A percentile compares a stretch with the other conserved stretches of the same genome.
phyloP scores from a whole-genome alignment of 352 stramenopile genomes.

The Pythium folliculosum region DNA sequence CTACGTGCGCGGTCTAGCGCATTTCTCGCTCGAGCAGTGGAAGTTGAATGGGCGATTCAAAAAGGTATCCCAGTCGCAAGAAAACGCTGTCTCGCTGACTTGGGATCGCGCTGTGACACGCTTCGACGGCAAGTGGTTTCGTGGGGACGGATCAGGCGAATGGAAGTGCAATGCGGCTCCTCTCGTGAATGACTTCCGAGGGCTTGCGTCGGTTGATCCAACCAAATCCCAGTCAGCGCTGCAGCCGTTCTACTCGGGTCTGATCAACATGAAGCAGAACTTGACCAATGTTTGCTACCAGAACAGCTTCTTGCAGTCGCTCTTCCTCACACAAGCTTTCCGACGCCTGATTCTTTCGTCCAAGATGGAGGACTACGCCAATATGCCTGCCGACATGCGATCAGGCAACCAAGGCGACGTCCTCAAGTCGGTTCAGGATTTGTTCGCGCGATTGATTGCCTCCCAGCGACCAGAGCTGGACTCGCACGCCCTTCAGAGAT shows the following conservation, averaged over 20 bases:
- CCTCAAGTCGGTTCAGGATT: slow-evolving; percentile 60
- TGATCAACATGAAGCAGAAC: slow-evolving; percentile 91
- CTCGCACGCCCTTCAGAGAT: slow-evolving; percentile 71
- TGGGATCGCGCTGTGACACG: slow-evolving; percentile 56
- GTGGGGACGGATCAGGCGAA: slow-evolving; percentile 76
- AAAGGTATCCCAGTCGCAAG: slow-evolving; percentile 63
- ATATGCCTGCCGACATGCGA: slow-evolving; percentile 28
- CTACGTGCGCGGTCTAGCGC: slow-evolving; percentile 56
- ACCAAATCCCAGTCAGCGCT: slow-evolving; percentile 26
- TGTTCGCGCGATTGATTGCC: slow-evolving; percentile 73
- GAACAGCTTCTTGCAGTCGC: slow-evolving; percentile 87
- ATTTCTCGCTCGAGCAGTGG: slow-evolving; percentile 42
- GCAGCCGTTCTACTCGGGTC: slow-evolving; percentile 78
- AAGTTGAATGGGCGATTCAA: slow-evolving; percentile 75
- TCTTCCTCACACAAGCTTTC: slow-evolving; percentile 88
- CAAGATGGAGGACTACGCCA: slow-evolving; percentile 44
- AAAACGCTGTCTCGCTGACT: slow-evolving; percentile 68
- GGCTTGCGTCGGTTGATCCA: slow-evolving; percentile 41
- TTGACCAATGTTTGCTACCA: slow-evolving; percentile 91
- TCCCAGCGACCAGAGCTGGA: slow-evolving; percentile 70
- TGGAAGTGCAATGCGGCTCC: slow-evolving; percentile 72
- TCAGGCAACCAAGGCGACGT: slow-evolving; percentile 39
- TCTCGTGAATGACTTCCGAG: slow-evolving; percentile 62
- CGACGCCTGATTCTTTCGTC: slow-evolving; percentile 70
- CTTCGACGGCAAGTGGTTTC: slow-evolving; percentile 87